Base-by-base conservation (phyloP, 1,284 basidiomycete genomes). In the Cystobasidiaceae sp. region DNA sequence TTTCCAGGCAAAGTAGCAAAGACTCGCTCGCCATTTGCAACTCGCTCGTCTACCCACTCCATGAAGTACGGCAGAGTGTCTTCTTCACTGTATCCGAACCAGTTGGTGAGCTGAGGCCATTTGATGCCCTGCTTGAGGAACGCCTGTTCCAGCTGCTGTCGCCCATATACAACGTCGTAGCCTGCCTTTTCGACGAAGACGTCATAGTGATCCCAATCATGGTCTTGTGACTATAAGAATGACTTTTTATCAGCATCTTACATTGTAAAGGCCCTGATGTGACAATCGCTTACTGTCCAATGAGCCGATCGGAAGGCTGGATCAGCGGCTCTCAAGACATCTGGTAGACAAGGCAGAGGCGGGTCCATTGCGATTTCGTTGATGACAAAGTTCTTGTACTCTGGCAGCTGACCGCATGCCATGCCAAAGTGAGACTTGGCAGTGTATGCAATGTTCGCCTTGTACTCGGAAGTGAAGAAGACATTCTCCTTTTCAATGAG, bases 31-130 rank as follows among this genome's bases (percentile, higher is more conserved):
- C 37, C 33, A 4, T 7, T 27, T 4, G 28, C 51, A 5, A 33
- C 17, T 33, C 37, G 23, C 19, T 27, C 33, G n/a, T 33, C 51
- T 11, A 37, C 33, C 34, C 33, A 55, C 27, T 28, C 51, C 15
- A 55, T 33, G 9, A 34, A 13, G 9, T 33, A 28, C 15, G 51
- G 51, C 13, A 32, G 23, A 21, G 37, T 28, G 17, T 55, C 51
- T 13, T 21, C 33, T 6, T 55, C 51, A n/a, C 30, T 37, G 51
- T 34, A 55, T 25, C 51, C 51, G 51, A 55, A 55, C 21, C 33
- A 37, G n/a, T 55, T 55, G 28, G 23, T 21, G 23, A 11, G n/a
- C 30, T 21, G 11, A n/a, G 30, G 51, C 17, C 13, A 33, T 33
- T 55, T n/a, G 28, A 30, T 33, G 30, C 34, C 33, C 33, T 55